Conservation (phyloP, 2,329 filamentous ascomycete genomes). For the Phyllachora maydis region DNA sequence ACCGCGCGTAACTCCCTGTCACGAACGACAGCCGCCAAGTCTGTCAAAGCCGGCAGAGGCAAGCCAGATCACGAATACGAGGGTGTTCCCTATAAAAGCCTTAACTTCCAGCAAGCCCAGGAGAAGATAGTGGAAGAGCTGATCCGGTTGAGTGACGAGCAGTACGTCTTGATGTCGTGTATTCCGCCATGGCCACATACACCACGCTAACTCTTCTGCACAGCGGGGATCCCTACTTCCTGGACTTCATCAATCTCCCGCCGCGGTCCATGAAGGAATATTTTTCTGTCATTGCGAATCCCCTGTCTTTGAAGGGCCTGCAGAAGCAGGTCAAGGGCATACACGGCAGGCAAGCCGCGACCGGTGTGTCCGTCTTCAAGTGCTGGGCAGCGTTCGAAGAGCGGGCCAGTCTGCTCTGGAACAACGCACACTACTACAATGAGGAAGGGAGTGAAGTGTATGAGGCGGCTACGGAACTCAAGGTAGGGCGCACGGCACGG, state of each 20-base stretch:
- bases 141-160: slow-evolving; percentile 44
- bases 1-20: no score
- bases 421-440: slow-evolving; percentile 76
- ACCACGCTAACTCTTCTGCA: slow-evolving; percentile 10
- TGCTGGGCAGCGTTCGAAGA: slow-evolving; percentile 69
- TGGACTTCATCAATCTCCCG: slow-evolving; percentile 61
- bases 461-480: slow-evolving; percentile 53
- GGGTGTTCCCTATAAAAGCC: slow-evolving; percentile 42
- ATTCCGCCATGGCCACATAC: slow-evolving; percentile 1
- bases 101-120: slow-evolving; percentile 68
- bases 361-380: slow-evolving; percentile 49
- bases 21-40: no score
- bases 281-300: slow-evolving; percentile 64
- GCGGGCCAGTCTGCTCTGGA: slow-evolving; percentile 64
- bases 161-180: slow-evolving; percentile 19
- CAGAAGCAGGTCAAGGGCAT: slow-evolving; percentile 60
- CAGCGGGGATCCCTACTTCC: slow-evolving; percentile 47
- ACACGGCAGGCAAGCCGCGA: slow-evolving; percentile 43
- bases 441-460: slow-evolving; percentile 80
- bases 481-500: slow-evolving; percentile 28
- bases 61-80: slow-evolving; percentile 33
- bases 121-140: slow-evolving; percentile 67
- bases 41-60: slow-evolving; percentile 8
- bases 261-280: slow-evolving; percentile 63
- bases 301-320: slow-evolving; percentile 57